phyloP scores from a whole-genome alignment of 257 asterid species.

The Rauvolfia tetraphylla region DNA sequence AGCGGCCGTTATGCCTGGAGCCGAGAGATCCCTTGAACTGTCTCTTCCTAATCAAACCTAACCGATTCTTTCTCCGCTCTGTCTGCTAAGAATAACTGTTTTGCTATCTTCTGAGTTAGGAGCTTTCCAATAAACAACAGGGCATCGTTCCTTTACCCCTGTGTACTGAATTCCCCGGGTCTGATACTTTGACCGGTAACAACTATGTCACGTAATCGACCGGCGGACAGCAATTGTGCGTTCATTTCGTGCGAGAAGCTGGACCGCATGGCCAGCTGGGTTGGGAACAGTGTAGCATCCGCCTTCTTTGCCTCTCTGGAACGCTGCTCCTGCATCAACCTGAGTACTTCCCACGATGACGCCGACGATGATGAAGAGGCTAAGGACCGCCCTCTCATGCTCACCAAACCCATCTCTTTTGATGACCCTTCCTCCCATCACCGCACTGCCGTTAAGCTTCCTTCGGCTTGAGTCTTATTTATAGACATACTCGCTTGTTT shows the following conservation, averaged over 20 bases:
- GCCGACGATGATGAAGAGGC: constrained; percentile 23
- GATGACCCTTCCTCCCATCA: constrained; percentile 14
- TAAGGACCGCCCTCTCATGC: constrained; percentile 31
- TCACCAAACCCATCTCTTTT: constrained; percentile 22
- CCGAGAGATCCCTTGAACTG: too few relatives aligned
- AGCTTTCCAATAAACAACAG: background rate
- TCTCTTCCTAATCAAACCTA: too few relatives aligned
- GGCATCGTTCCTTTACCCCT: too few relatives aligned
- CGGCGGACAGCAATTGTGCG: constrained; percentile 14
- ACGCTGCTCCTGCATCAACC: constrained; percentile 33
- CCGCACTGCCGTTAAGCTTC: constrained; percentile 12
- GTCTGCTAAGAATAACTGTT: background rate
- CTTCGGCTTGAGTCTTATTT: background rate
- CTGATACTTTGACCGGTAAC: too few relatives aligned
- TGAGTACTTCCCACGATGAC: constrained; percentile 24
- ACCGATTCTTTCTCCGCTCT: too few relatives aligned
- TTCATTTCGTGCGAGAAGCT: constrained; percentile 26
- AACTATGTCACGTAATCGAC: constrained; percentile 11
- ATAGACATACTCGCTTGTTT: background rate
- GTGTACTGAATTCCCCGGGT: too few relatives aligned
- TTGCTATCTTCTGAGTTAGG: background rate
- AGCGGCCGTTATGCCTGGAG: too few relatives aligned
- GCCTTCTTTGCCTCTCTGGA: constrained; percentile 31
- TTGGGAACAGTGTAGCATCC: constrained; percentile 27
- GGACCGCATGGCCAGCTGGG: constrained; percentile 31